A percentile compares a stretch with the other conserved stretches of the same genome.
These are phyloP conservation scores for Pezicula carpinea DNA, from an alignment of 2,329 filamentous ascomycete genomes.

Conservation along the genomic window DNA sequence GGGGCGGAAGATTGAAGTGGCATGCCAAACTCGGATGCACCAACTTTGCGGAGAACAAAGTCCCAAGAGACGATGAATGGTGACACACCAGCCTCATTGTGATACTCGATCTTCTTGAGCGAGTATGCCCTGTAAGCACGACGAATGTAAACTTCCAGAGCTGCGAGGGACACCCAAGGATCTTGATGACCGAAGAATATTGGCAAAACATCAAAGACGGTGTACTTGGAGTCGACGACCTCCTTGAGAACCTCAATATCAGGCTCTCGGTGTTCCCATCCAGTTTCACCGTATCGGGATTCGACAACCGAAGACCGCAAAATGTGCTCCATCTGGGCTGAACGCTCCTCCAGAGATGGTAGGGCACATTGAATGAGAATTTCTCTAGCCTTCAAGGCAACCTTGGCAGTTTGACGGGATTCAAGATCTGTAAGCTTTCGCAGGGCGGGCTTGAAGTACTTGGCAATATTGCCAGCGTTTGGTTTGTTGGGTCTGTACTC, in stretches of 20 bases:
- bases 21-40: slow-evolving; percentile 83
- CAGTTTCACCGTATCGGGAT: slow-evolving; percentile 94
- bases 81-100: slow-evolving; percentile 65
- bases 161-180: slow-evolving; percentile 88
- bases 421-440: slow-evolving; percentile 88
- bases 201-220: slow-evolving; percentile 92
- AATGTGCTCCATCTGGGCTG: slow-evolving; percentile 97
- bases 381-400: slow-evolving; percentile 94
- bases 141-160: slow-evolving; percentile 92
- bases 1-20: slow-evolving; percentile 75
- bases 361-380: slow-evolving; percentile 96
- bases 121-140: slow-evolving; percentile 96
- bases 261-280: slow-evolving; percentile 93
- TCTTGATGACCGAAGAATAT: slow-evolving; percentile 94
- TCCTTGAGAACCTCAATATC: slow-evolving; percentile 90
- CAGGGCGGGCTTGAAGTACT: slow-evolving; percentile 78
- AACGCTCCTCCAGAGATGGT: slow-evolving; percentile 91
- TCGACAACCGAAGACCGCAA: slow-evolving; percentile 92
- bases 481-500: slow-evolving; percentile 95
- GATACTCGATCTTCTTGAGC: slow-evolving; percentile 83
- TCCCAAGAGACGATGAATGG: slow-evolving; percentile 89
- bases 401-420: slow-evolving; percentile 80
- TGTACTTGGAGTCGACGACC: slow-evolving; percentile 97
- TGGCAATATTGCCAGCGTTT: slow-evolving; percentile 79
- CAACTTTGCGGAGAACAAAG: slow-evolving; percentile 90